Evolutionary conservation across 140 eudicot species (phyloP), one percentile per base, ranked within the genome.

Genomic region (Flaveria floridana): DNA sequence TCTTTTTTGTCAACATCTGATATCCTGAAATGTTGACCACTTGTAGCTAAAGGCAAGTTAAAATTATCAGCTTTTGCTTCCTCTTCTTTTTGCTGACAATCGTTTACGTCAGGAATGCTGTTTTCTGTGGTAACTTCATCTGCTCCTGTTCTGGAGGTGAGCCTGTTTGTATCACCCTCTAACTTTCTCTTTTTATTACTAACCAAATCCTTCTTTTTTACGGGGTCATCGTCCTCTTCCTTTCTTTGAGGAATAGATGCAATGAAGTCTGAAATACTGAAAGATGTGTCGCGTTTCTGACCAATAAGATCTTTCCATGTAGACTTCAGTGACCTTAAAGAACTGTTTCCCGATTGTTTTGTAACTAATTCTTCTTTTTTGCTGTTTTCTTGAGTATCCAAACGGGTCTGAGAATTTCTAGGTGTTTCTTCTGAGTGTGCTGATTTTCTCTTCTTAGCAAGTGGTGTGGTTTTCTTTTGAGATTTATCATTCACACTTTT

Each of bases 231-330:
- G 30, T 74, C 68, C 50, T 69, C 74, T 74, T 82, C 78, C 73
- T 67, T 63, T 18, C 19, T 71, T 47, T 82, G 72, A 82, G 73
- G 18, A 42, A 7, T 70, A 48, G 72, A 74, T 23, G 84, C 67
- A 47, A 78, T 63, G 79, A 84, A 73, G 55, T 83, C 76, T 10
- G 95, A 72, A 12, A 90, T 76, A 75, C 46, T 65, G 79, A 86
- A 84, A 26, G 82, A 73, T 13, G 78, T 69, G 14, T 55, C 52
- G 6, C 61, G 85, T 68, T 56, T 86, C 56, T 76, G 73, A 39
- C 82, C 86, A 51, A 83, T 63, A 77, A 86, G 65, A 71, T 73
- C 74, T 81, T 52, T 89, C 92, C 91, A 88, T 71, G 88, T 64
- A 5, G 89, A 83, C 80, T 87, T 89, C 16, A 84, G 79, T 63